Evolutionary conservation across 2,329 filamentous ascomycete species (phyloP), one percentile per base, ranked within the genome.

Genomic region (Colletotrichum sp.): DNA sequence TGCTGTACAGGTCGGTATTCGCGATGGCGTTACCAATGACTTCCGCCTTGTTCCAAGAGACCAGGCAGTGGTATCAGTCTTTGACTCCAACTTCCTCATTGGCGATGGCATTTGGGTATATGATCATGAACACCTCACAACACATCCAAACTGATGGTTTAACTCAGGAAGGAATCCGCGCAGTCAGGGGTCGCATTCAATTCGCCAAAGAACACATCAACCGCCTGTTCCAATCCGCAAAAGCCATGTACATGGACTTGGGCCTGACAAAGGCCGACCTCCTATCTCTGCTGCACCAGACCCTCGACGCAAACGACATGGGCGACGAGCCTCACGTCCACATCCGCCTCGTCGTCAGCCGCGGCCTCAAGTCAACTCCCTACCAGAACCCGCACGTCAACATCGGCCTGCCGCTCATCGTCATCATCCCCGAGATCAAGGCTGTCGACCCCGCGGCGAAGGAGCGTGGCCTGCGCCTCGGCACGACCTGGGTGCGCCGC

Each of bases 391-490:
- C 81, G 3, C 72, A 77, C 18, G 79, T 81, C 75, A 82, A 81
- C 64, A 77, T 82, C 21, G 80, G 81, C 26, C 68, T 80, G 39
- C 81, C 81, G 2, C 78, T 81, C 32, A 81, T 81, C n/a, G 81
- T 82, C 49, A 81, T 82, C 55, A 82, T 82, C 24, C 80, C 81
- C 52, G 80, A 82, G 68, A 75, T 81, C 73, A 82, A 82, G 59
- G 79, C 79, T 13, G 78, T 80, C 21, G 78, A 79, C 28, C 71
- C 80, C 15, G 66, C 76, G 4, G 76, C 80, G 3, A 80, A 79
- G 52, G 67, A 73, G 30, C 76, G 78, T 18, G 81, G 81, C 12
- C 72, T 82, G 7, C 74, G 79, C 10, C 79, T 82, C 8, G 80
- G 62, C 21, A 82, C 81, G 18, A 81, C 81, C 4, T 81, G 79